Conservation (phyloP, 495 filamentous ascomycete species). For the Penicillium desertorum region DNA sequence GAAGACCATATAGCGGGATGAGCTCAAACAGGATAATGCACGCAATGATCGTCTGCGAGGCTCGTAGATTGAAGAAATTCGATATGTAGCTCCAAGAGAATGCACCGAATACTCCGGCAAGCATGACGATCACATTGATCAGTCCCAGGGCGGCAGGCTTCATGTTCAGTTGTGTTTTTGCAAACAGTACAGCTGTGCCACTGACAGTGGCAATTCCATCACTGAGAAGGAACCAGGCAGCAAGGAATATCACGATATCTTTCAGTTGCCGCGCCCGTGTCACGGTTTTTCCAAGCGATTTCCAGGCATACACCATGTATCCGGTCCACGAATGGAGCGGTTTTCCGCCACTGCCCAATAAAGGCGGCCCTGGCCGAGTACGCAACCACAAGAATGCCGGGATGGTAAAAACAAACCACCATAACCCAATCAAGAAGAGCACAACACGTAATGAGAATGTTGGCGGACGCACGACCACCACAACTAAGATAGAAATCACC, state of each 20-base stretch:
- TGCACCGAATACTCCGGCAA: constrained; percentile 79
- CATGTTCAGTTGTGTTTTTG: constrained; percentile 92
- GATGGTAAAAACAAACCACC: constrained; percentile 93
- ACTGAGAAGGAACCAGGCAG: constrained; percentile 90
- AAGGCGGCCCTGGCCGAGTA: constrained; percentile 81
- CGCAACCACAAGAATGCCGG: constrained; percentile 90
- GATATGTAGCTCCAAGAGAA: constrained; percentile 86
- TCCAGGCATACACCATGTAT: constrained; percentile 83
- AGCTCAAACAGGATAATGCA: constrained; percentile 88
- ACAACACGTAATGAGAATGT: constrained; percentile 78
- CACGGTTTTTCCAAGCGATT: constrained; percentile 75
- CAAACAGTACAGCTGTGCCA: constrained; percentile 92
- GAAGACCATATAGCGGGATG: constrained; percentile 86
- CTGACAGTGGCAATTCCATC: constrained; percentile 94
- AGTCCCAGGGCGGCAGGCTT: constrained; percentile 80
- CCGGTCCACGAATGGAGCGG: constrained; percentile 47
- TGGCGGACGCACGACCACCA: constrained; percentile 67
- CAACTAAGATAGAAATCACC: constrained; percentile 68
- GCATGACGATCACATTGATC: constrained; percentile 87
- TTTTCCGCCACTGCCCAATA: constrained; percentile 46
- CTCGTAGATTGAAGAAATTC: constrained; percentile 58
- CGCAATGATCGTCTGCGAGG: constrained; percentile 84
- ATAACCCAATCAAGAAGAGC: constrained; percentile 82
- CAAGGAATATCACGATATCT: constrained; percentile 84
- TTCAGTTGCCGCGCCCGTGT: constrained; percentile 75